Evolutionary conservation across 345 rosid genomes (phyloP).

Genomic region (Brassica napus): DNA sequence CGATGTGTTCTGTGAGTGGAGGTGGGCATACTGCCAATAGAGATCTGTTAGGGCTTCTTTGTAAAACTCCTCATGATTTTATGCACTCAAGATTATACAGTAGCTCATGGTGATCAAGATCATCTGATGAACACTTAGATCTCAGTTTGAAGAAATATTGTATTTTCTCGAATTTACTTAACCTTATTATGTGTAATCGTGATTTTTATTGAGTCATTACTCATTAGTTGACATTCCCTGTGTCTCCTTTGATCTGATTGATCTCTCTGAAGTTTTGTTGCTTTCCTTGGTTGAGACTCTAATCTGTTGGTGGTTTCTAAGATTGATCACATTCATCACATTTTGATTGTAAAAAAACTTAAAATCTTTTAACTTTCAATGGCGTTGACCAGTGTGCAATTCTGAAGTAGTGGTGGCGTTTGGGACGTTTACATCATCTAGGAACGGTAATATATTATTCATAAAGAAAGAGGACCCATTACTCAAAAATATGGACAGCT

Average conservation of each 20-base stretch:
- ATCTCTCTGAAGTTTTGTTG: not conserved
- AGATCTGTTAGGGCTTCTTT: slow-evolving; percentile 47
- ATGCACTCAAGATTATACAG: not conserved
- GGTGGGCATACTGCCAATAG: slow-evolving; percentile 47
- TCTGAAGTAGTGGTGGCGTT: slow-evolving; percentile 25
- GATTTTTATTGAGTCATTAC: not conserved
- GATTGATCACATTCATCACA: not conserved
- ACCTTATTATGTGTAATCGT: not conserved
- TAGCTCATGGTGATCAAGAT: not conserved
- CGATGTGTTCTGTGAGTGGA: slow-evolving; percentile 19
- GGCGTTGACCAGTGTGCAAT: slow-evolving; percentile 27
- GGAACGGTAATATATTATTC: slow-evolving; percentile 24
- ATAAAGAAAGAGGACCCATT: slow-evolving; percentile 12
- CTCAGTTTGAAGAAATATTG: slow-evolving; percentile 3
- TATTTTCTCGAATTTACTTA: not conserved
- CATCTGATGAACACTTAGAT: not conserved
- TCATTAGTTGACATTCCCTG: not conserved
- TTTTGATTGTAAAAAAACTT: not conserved
- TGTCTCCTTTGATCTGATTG: not conserved
- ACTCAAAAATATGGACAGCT: slow-evolving; percentile 21
- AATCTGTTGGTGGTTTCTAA: not conserved
- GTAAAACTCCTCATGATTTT: slow-evolving; percentile 39
- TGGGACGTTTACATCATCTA: slow-evolving; percentile 35
- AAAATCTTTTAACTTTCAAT: not conserved
- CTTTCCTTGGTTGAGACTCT: not conserved